A percentile compares a stretch with the other conserved stretches of the same genome.
Conservation (phyloP, 148 eudicot genomes). For the Chenopodium quinoa region DNA sequence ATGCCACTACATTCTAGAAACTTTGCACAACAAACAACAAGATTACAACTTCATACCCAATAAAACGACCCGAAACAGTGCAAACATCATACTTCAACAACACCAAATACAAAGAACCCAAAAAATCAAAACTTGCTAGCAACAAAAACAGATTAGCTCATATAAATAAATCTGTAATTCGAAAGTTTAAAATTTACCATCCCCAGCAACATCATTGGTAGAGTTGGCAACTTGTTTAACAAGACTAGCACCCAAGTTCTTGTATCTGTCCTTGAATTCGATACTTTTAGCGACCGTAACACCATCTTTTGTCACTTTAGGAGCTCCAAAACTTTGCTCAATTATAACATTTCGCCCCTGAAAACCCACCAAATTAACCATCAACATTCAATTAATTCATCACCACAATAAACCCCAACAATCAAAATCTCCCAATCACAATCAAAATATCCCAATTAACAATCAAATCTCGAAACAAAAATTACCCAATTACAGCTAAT, state of each 20-base stretch:
- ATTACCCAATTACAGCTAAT: neutral
- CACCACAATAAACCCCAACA: neutral
- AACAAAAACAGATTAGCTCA: neutral
- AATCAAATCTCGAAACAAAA: neutral
- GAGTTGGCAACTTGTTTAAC: conserved; percentile 98
- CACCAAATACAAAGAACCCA: neutral
- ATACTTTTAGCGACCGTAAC: conserved; percentile 95
- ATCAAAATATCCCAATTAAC: neutral
- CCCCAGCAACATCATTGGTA: conserved; percentile 96
- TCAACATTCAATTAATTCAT: conserved; percentile 44
- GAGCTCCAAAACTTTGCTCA: conserved; percentile 78
- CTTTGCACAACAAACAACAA: neutral
- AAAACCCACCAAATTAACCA: conserved; percentile 25
- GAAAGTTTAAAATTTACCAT: conserved; percentile 36
- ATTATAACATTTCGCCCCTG: conserved; percentile 92
- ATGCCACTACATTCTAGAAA: neutral
- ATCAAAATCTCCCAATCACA: neutral
- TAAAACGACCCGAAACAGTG: neutral
- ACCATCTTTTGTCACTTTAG: conserved; percentile 95
- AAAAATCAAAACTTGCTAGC: neutral
- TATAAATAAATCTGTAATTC: neutral
- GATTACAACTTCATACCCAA: no score
- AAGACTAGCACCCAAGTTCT: conserved; percentile 93
- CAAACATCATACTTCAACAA: neutral
- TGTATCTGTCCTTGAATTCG: conserved; percentile 87